Percentiles rank a stretch among this genome's conserved stretches.
Conservation (phyloP, 805 yeast genomes). For the Candida dajiaensis region DNA sequence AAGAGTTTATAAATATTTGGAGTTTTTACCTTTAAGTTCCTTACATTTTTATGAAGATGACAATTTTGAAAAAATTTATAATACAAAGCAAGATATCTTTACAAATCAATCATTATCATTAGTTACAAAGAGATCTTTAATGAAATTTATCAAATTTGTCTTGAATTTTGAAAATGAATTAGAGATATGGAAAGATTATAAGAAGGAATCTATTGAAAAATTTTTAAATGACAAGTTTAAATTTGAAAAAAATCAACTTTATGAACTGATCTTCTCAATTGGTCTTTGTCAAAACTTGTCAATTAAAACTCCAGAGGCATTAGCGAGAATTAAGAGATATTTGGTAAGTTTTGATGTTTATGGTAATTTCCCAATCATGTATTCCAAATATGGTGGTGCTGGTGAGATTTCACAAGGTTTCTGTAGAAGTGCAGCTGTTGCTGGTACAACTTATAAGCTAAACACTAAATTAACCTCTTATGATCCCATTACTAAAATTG, state of each 20-base stretch:
- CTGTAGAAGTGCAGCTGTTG: constrained; percentile 97
- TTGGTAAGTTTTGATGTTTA: constrained; percentile 82
- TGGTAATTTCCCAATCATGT: constrained; percentile 90
- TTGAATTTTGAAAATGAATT: constrained; percentile 59
- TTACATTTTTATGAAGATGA: constrained; percentile 96
- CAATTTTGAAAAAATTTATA: constrained; percentile 77
- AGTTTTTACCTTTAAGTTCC: constrained; percentile 80
- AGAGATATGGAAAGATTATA: constrained; percentile 51
- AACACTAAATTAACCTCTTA: constrained; percentile 59
- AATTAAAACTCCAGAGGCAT: constrained; percentile 66
- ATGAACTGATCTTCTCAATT: constrained; percentile 79
- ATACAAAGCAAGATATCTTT: constrained; percentile 89
- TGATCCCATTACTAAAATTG: constrained; percentile 63
- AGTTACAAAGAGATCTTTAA: constrained; percentile 71
- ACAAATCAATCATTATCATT: constrained; percentile 77
- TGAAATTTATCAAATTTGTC: constrained; percentile 90
- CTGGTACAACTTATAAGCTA: constrained; percentile 89
- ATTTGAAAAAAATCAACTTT: constrained; percentile 66
- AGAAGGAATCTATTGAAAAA: constrained; percentile 47
- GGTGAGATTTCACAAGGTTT: constrained; percentile 96
- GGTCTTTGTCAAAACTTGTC: constrained; percentile 65
- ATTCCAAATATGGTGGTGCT: constrained; percentile 91
- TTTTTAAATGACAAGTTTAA: constrained; percentile 64
- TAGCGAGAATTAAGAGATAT: constrained; percentile 78
- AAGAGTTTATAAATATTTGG: constrained; percentile 85